These are phyloP conservation scores for Lecanicillium sp. DNA, from an alignment of 2,329 filamentous ascomycete species.

Conservation along the genomic window DNA sequence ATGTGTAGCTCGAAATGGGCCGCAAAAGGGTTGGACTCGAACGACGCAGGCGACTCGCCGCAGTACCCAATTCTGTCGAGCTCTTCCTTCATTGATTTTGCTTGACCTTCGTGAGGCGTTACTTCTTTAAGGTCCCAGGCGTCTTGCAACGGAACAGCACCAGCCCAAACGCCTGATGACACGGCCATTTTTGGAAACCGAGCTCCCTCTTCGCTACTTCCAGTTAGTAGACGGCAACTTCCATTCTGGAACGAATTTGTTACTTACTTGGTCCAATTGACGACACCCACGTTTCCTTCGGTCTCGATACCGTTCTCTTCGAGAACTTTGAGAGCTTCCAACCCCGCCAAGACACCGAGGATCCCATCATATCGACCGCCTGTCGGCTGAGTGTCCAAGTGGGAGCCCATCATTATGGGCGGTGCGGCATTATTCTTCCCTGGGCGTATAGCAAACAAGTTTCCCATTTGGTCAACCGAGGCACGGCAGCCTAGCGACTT, in stretches of 20 bases:
- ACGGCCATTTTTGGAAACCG: constrained; percentile 70
- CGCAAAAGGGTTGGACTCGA: constrained; percentile 45
- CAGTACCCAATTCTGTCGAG: constrained; percentile 61
- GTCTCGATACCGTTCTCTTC: constrained; percentile 58
- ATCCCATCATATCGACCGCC: constrained; percentile 74
- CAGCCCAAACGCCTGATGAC: constrained; percentile 72
- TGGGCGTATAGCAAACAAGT: constrained; percentile 64
- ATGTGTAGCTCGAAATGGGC: constrained; percentile 82
- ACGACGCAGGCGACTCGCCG: constrained; percentile 16
- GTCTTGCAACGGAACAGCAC: constrained; percentile 49
- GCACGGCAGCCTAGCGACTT: constrained; percentile 57
- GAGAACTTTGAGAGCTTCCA: constrained; percentile 65
- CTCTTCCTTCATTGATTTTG: constrained; percentile 29
- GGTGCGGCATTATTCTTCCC: constrained; percentile 43
- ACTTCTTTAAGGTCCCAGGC: constrained; percentile 58
- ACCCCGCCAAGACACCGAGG: constrained; percentile 61
- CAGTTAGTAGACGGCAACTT: background rate
- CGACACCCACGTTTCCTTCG: constrained; percentile 60
- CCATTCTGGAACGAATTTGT: no score
- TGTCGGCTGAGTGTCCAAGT: constrained; percentile 56
- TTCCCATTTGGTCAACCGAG: constrained; percentile 70
- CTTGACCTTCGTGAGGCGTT: constrained; percentile 16
- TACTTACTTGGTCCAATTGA: constrained; percentile 66
- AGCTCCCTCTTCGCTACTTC: constrained; percentile 76
- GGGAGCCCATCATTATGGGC: constrained; percentile 59